Conservation (phyloP, 2,329 filamentous ascomycete genomes). For the Lithohypha guttulata region DNA sequence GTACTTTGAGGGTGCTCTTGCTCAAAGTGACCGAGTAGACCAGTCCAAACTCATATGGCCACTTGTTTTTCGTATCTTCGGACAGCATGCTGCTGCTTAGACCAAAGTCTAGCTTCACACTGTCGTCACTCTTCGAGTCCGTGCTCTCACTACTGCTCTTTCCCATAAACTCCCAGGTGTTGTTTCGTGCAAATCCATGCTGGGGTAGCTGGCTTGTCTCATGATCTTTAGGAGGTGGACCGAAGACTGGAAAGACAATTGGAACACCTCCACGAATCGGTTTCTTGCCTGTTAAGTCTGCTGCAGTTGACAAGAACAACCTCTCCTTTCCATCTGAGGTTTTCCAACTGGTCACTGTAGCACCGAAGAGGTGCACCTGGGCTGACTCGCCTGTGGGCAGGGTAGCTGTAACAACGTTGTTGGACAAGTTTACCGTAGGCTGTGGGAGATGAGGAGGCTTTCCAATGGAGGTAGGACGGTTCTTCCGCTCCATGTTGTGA, state of each 20-base stretch:
- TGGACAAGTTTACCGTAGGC: constrained; percentile 64
- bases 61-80: constrained; percentile 57
- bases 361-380: constrained; percentile 78
- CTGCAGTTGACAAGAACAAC: constrained; percentile 72
- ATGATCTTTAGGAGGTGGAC: constrained; percentile 63
- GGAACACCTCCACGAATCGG: constrained; percentile 58
- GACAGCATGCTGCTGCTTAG: constrained; percentile 63
- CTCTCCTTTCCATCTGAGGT: constrained; percentile 67
- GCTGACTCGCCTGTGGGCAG: constrained; percentile 81
- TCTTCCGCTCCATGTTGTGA: constrained; percentile 64
- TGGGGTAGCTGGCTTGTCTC: constrained; percentile 73
- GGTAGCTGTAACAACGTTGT: constrained; percentile 64
- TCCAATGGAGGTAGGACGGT: constrained; percentile 69
- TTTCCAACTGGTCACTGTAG: constrained; percentile 91
- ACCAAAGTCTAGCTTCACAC: constrained; percentile 92
- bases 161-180: constrained; percentile 86
- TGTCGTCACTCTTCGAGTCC: constrained; percentile 44
- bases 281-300: constrained; percentile 76
- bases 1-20: constrained; percentile 63
- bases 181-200: constrained; percentile 88
- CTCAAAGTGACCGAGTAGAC: constrained; percentile 87
- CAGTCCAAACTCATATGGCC: constrained; percentile 79
- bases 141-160: constrained; percentile 55
- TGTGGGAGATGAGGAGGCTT: constrained; percentile 64
- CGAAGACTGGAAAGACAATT: constrained; percentile 49